Evolutionary conservation across 2,329 filamentous ascomycete genomes (phyloP), one percentile per base, ranked within the genome.

Genomic region (Trichoderma koningiopsis): DNA sequence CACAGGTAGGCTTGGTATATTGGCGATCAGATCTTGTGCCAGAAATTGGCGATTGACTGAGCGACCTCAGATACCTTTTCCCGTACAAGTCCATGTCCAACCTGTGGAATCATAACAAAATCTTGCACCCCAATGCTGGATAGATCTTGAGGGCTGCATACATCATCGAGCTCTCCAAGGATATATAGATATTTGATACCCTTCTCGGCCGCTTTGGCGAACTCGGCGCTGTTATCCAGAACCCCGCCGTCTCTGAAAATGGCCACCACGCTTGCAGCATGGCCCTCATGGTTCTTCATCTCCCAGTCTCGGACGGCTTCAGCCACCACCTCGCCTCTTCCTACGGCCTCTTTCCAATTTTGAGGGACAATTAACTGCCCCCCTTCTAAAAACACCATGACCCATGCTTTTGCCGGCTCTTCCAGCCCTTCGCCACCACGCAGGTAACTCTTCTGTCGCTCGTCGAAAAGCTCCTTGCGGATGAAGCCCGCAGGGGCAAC

Each of bases 261-360:
- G 19, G 63, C 63, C 3, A 66, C 53, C 7, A 66, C 53, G 27
- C 53, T 57, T 13, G 63, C 63, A 29, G 14, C 19, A 37, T 66
- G 63, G 2, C 63, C 63, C 10, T 47, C 11, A 35, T 66, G 63
- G 27, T 66, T 33, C 27, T 58, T 47, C 52, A 27, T 58, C 31
- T 66, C 37, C 63, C 63, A 66, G 14, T 66, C 53, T 27, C 63
- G 53, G 22, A 66, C 63, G 19, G 63, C 63, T 29, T 66, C 63
- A 10, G 63, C 63, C 16, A 66, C 63, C 24, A 66, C 63, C n/a
- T 58, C 53, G 27, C 63, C 63, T 66, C 31, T 47, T 1, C 19
- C 52, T 19, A 66, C 53, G 14, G 37, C 37, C 13, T 66, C 63
- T 47, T 66, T 49, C 63, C 63, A 66, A 22, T 66, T 53, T 3